A percentile compares a stretch with the other conserved stretches of the same genome.
These are phyloP conservation scores for Pseudotsuga menziesii DNA, from an alignment of 75 land plant genomes.

Conservation along the genomic window DNA sequence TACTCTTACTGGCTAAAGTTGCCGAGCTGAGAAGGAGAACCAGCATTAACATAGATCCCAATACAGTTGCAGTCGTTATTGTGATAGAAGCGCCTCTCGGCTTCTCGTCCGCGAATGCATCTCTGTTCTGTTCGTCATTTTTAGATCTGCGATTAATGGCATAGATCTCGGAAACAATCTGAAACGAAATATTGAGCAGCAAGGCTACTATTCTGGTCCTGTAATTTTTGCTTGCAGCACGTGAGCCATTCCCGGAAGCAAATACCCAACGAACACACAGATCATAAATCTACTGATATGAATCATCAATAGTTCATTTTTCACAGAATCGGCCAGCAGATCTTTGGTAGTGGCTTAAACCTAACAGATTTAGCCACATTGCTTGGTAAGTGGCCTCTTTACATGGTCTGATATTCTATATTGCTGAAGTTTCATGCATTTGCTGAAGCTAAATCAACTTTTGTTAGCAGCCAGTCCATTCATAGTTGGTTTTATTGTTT, in stretches of 20 bases:
- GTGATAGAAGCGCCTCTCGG: not conserved
- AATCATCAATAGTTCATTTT: not conserved
- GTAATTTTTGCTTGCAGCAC: not conserved
- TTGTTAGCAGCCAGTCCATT: no score
- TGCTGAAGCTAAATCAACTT: no score
- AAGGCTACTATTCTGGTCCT: not conserved
- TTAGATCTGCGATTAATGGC: not conserved
- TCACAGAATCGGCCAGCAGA: not conserved
- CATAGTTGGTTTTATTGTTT: no score
- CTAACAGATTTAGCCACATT: no score
- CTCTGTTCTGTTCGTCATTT: not conserved
- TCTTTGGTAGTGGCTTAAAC: not conserved
- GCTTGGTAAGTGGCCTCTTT: no score
- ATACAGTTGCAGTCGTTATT: not conserved
- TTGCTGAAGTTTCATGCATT: no score
- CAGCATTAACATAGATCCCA: not conserved
- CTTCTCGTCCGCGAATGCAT: not conserved
- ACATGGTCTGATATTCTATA: no score
- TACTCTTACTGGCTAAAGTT: constrained; percentile 5
- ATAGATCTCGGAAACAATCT: not conserved
- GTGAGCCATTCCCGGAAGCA: not conserved
- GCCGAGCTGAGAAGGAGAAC: constrained; percentile 4
- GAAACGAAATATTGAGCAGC: not conserved
- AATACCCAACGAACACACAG: constrained; percentile 2
- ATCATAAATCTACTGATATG: not conserved